These are phyloP conservation scores for Fomitopsis betulina DNA, from an alignment of 1,284 basidiomycete species.

Conservation along the genomic window DNA sequence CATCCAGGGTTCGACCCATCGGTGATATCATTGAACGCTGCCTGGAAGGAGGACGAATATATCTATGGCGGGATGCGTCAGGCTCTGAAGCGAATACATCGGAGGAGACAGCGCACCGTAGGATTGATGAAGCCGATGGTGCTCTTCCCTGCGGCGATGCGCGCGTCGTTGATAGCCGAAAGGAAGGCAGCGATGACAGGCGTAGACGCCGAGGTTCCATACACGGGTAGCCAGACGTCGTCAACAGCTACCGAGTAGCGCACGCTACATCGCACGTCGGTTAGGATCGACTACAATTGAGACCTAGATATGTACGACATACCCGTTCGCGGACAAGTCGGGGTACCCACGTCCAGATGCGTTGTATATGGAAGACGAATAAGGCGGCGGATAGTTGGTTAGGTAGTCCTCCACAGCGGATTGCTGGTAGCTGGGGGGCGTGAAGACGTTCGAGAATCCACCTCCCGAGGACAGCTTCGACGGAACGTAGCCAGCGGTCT, in stretches of 20 bases:
- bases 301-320: not conserved
- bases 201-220: constrained; percentile 35
- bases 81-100: constrained; percentile 11
- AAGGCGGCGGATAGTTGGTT: constrained; percentile 11
- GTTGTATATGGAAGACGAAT: constrained; percentile 6
- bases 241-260: constrained; percentile 21
- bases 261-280: constrained; percentile 1
- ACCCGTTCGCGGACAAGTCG: constrained; percentile 33
- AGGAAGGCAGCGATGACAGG: constrained; percentile 40
- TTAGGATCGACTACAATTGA: not conserved
- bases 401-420: constrained; percentile 13
- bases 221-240: constrained; percentile 37
- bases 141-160: constrained; percentile 36
- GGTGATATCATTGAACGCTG: constrained; percentile 41
- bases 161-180: constrained; percentile 58
- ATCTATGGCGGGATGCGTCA: constrained; percentile 24
- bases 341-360: constrained; percentile 30
- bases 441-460: constrained; percentile 30
- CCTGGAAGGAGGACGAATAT: constrained; percentile 24
- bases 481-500: not conserved
- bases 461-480: constrained; percentile 7
- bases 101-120: constrained; percentile 14
- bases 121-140: constrained; percentile 61
- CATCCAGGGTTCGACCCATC: constrained; percentile 40
- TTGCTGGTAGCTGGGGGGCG: constrained; percentile 26